A percentile compares a stretch with the other conserved stretches of the same genome.
These are phyloP conservation scores for Venturia asperata DNA, from an alignment of 2,329 filamentous ascomycete genomes.

Conservation along the genomic window DNA sequence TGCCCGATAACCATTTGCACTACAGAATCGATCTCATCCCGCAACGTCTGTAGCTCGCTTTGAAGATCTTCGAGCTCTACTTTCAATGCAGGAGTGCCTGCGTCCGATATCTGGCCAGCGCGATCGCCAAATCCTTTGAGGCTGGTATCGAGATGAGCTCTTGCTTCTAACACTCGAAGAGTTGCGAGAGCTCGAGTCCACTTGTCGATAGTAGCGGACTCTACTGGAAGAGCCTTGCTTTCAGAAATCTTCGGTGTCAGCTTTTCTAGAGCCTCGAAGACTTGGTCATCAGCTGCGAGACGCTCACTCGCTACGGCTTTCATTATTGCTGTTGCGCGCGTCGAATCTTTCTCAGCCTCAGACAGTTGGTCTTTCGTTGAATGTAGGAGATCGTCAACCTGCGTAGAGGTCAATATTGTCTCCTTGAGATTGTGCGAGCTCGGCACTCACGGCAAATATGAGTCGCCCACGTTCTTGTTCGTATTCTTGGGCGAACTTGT, in stretches of 20 bases:
- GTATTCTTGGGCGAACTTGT: constrained; percentile 18
- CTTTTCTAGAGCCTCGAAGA: constrained; percentile 59
- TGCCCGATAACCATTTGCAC: constrained; percentile 65
- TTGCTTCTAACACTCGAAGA: constrained; percentile 37
- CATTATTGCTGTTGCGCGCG: constrained; percentile 40
- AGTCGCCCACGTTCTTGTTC: constrained; percentile 18
- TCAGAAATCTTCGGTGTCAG: constrained; percentile 53
- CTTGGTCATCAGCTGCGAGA: constrained; percentile 56
- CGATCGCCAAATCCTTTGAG: constrained; percentile 39
- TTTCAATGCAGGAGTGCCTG: neutral
- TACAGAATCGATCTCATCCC: constrained; percentile 61
- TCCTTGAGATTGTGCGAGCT: constrained; percentile 22
- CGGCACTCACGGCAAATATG: constrained; percentile 22
- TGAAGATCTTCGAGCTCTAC: constrained; percentile 47
- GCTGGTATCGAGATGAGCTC: constrained; percentile 44
- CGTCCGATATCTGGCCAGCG: constrained; percentile 36
- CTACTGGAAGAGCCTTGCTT: constrained; percentile 42
- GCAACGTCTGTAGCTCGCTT: constrained; percentile 61
- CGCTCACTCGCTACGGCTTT: constrained; percentile 45
- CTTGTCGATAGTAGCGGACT: constrained; percentile 47
- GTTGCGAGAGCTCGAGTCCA: constrained; percentile 44
- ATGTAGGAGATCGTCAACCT: constrained; percentile 28
- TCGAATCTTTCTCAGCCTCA: constrained; percentile 43
- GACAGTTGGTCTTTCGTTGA: constrained; percentile 30
- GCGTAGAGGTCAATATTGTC: constrained; percentile 13